phyloP scores from a whole-genome alignment of 2,329 filamentous ascomycete genomes.

The Aaosphaeria pasadenensis region DNA sequence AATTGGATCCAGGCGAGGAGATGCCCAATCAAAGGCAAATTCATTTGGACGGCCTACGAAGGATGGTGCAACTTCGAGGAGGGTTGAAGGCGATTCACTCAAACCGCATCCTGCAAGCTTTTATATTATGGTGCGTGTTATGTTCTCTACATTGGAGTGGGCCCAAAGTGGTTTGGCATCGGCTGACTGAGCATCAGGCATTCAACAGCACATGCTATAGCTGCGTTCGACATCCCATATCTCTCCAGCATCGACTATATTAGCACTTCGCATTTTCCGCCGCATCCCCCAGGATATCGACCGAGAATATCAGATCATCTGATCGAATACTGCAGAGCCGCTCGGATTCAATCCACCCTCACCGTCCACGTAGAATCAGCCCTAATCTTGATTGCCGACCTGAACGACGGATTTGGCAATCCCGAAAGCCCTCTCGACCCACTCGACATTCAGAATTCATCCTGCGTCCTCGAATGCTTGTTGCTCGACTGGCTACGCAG shows the following conservation, averaged over 20 bases:
- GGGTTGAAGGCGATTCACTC: conserved; percentile 30
- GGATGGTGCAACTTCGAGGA: conserved; percentile 35
- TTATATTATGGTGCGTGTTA: conserved; percentile 39
- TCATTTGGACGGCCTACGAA: conserved; percentile 30
- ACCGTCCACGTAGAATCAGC: conserved; percentile 24
- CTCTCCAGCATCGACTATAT: conserved; percentile 28
- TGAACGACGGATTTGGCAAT: conserved; percentile 33
- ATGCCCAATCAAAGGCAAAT: conserved; percentile 29
- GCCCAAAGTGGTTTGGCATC: conserved; percentile 22
- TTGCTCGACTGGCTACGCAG: conserved; percentile 31
- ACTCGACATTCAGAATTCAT: conserved; percentile 35
- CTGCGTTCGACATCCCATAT: conserved; percentile 31
- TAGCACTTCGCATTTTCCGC: conserved; percentile 21
- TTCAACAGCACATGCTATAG: conserved; percentile 37
- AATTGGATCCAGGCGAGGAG: conserved; percentile 19
- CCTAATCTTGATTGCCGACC: conserved; percentile 31
- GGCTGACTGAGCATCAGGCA: conserved; percentile 41
- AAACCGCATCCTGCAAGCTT: conserved; percentile 38
- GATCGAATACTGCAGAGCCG: conserved; percentile 24
- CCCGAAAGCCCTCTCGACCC: conserved; percentile 29
- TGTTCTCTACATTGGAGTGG: conserved; percentile 3
- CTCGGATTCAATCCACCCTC: conserved; percentile 26
- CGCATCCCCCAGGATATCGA: conserved; percentile 27
- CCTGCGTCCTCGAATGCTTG: conserved; percentile 31
- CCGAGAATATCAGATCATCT: conserved; percentile 27